Conservation (phyloP, 176 grass and related monocot genomes). For the Juncus inflexus region DNA sequence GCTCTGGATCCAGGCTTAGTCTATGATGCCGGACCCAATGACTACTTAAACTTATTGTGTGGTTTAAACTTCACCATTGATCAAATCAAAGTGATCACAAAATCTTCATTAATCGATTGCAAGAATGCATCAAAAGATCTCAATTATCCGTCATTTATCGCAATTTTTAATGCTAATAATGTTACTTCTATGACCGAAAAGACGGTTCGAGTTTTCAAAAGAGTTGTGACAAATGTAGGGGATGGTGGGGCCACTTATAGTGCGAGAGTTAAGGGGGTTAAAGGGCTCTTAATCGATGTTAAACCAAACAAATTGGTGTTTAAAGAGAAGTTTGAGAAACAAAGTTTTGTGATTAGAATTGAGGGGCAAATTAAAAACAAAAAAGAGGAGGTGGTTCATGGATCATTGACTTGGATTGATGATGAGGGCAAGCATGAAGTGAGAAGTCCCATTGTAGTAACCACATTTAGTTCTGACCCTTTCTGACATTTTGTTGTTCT, state of each 20-base stretch:
- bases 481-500: neutral
- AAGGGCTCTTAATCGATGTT: constrained; percentile 40
- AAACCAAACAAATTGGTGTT: constrained; percentile 31
- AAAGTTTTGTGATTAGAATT: constrained; percentile 52
- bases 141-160: constrained; percentile 85
- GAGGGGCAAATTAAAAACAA: constrained; percentile 36
- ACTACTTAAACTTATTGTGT: constrained; percentile 61
- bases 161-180: constrained; percentile 33
- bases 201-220: constrained; percentile 32
- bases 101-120: constrained; percentile 36
- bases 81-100: constrained; percentile 55
- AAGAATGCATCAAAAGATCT: constrained; percentile 49
- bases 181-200: neutral
- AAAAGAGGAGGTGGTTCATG: constrained; percentile 39
- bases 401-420: constrained; percentile 74
- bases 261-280: constrained; percentile 35
- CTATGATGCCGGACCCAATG: constrained; percentile 48
- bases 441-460: constrained; percentile 70
- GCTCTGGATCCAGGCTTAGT: constrained; percentile 70
- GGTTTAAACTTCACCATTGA: constrained; percentile 54
- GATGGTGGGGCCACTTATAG: constrained; percentile 46
- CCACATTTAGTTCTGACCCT: constrained; percentile 35
- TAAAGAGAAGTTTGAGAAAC: constrained; percentile 49
- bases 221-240: constrained; percentile 58
- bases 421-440: constrained; percentile 58